A percentile compares a stretch with the other conserved stretches of the same genome.
Evolutionary conservation across 768 basidiomycete genomes (phyloP).

Genomic region (Mycena indigotica): DNA sequence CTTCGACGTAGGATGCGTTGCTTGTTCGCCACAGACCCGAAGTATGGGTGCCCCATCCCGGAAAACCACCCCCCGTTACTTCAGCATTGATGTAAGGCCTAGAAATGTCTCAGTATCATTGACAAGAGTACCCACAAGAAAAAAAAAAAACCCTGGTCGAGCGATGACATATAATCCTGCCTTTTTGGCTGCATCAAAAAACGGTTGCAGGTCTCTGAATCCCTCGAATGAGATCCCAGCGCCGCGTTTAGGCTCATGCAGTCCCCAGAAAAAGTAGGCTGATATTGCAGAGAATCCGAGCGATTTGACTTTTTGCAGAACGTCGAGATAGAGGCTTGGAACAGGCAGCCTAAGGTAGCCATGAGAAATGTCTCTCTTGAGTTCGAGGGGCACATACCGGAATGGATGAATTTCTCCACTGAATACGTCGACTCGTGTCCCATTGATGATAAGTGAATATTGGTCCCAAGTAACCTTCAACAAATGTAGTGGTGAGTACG

Average conservation of each 20-base stretch:
- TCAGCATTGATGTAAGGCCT: slow-evolving; percentile 53
- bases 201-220: slow-evolving; percentile 55
- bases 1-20: slow-evolving; percentile 44
- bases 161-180: slow-evolving; percentile 61
- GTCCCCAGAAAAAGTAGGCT: slow-evolving; percentile 48
- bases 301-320: slow-evolving; percentile 50
- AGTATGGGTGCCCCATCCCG: slow-evolving; percentile 58
- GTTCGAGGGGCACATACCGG: slow-evolving; percentile 26
- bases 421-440: slow-evolving; percentile 42
- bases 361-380: background rate
- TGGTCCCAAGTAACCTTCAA: slow-evolving; percentile 47
- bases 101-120: background rate
- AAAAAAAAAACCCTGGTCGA: slow-evolving; percentile 43
- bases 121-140: background rate
- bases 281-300: slow-evolving; percentile 48
- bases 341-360: slow-evolving; percentile 37
- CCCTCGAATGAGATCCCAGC: slow-evolving; percentile 52
- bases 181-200: slow-evolving; percentile 55
- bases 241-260: slow-evolving; percentile 48
- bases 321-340: slow-evolving; percentile 44
- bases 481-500: background rate
- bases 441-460: slow-evolving; percentile 45
- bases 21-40: slow-evolving; percentile 48
- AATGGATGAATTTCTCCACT: slow-evolving; percentile 49
- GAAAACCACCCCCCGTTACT: slow-evolving; percentile 55